Evolutionary conservation across 495 filamentous ascomycete genomes (phyloP).

Genomic region (Neurospora sublineolata): DNA sequence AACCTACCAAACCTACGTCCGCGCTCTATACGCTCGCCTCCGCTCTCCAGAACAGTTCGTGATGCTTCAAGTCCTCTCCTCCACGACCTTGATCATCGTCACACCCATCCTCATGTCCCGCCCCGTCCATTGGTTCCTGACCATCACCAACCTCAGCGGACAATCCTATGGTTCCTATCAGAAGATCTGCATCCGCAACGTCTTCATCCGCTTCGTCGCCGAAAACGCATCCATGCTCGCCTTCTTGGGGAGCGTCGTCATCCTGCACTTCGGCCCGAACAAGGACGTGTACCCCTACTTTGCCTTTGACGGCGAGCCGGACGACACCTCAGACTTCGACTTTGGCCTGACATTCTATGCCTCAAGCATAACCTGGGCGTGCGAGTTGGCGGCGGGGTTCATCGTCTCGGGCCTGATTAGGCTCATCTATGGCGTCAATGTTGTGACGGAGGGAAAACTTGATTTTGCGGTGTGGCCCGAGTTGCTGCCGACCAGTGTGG

Average conservation of each 20-base stretch:
- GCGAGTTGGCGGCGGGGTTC: constrained; percentile 46
- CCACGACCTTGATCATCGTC: constrained; percentile 44
- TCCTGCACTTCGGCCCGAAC: constrained; percentile 51
- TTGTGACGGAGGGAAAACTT: constrained; percentile 46
- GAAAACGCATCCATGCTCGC: constrained; percentile 56
- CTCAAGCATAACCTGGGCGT: constrained; percentile 48
- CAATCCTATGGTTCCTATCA: constrained; percentile 47
- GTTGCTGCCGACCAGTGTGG: constrained; percentile 48
- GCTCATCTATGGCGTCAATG: constrained; percentile 42
- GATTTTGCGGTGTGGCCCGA: constrained; percentile 51
- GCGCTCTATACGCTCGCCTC: constrained; percentile 52
- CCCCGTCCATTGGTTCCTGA: constrained; percentile 40
- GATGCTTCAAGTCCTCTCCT: constrained; percentile 46
- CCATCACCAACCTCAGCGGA: constrained; percentile 34
- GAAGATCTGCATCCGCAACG: constrained; percentile 47
- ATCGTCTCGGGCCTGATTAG: constrained; percentile 43
- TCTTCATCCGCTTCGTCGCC: constrained; percentile 50
- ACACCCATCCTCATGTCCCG: constrained; percentile 48
- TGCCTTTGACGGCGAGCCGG: constrained; percentile 37
- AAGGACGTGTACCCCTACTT: constrained; percentile 51
- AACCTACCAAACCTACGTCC: constrained; percentile 60
- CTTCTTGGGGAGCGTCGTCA: constrained; percentile 47
- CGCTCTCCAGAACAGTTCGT: constrained; percentile 49
- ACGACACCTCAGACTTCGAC: constrained; percentile 34
- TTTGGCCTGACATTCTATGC: constrained; percentile 49